These are phyloP conservation scores for Aspergillus panamensis DNA, from an alignment of 495 filamentous ascomycete species.

Conservation along the genomic window DNA sequence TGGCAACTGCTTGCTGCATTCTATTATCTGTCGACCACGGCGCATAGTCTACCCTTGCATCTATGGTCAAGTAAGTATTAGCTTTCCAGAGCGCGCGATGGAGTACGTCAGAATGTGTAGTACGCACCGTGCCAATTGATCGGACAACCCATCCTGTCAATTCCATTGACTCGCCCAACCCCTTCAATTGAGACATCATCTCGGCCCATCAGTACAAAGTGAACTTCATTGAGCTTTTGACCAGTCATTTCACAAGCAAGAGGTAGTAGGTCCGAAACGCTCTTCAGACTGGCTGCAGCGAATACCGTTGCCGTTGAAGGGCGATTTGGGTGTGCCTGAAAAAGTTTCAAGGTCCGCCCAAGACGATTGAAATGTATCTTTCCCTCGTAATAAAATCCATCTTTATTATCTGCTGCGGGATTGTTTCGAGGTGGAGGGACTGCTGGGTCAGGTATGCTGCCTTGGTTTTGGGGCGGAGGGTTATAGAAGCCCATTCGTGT, in stretches of 20 bases:
- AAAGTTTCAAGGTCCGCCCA: slow-evolving; percentile 45
- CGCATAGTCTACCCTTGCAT: slow-evolving; percentile 49
- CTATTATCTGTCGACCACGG: slow-evolving; percentile 45
- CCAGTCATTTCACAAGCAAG: slow-evolving; percentile 53
- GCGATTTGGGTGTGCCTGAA: slow-evolving; percentile 27
- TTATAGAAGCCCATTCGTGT: slow-evolving; percentile 23
- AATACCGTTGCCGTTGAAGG: slow-evolving; percentile 43
- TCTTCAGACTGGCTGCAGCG: slow-evolving; percentile 47
- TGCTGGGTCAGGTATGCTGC: not conserved
- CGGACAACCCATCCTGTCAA: slow-evolving; percentile 43
- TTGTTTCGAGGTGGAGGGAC: slow-evolving; percentile 24
- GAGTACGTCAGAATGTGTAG: not conserved
- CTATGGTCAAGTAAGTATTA: slow-evolving; percentile 23
- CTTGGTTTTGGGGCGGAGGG: not conserved
- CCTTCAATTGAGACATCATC: slow-evolving; percentile 51
- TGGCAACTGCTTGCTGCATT: slow-evolving; percentile 47
- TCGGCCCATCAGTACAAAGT: slow-evolving; percentile 53
- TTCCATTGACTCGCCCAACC: slow-evolving; percentile 48
- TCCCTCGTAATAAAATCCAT: slow-evolving; percentile 51
- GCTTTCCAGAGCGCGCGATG: not conserved
- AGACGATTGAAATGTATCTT: slow-evolving; percentile 54
- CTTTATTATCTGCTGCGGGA: slow-evolving; percentile 17
- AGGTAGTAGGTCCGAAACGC: slow-evolving; percentile 49
- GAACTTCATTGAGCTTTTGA: slow-evolving; percentile 45
- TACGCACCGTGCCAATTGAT: slow-evolving; percentile 52